phyloP scores from a whole-genome alignment of 1,284 basidiomycete genomes.

The Cryptococcus sp. region DNA sequence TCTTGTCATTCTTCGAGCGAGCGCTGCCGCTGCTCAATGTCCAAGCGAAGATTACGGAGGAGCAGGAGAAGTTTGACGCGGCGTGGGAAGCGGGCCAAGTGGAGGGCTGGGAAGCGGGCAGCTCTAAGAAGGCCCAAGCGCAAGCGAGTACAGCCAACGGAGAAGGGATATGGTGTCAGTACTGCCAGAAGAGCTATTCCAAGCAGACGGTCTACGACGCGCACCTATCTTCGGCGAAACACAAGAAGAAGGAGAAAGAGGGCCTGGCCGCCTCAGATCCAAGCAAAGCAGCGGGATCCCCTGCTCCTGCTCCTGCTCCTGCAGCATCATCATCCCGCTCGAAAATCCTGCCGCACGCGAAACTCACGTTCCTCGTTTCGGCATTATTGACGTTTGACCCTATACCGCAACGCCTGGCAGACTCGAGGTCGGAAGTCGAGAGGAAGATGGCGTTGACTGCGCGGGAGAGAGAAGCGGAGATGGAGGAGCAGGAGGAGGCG shows the following conservation, averaged over 20 bases:
- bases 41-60: constrained; percentile 66
- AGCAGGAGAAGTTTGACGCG: constrained; percentile 69
- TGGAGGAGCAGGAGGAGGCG: constrained; percentile 73
- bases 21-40: constrained; percentile 86
- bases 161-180: constrained; percentile 89
- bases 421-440: constrained; percentile 95
- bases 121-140: constrained; percentile 14
- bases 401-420: constrained; percentile 66
- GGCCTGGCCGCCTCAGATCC: constrained; percentile 50
- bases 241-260: constrained; percentile 72
- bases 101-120: constrained; percentile 70
- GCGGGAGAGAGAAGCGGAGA: constrained; percentile 90
- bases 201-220: constrained; percentile 98
- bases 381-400: constrained; percentile 66
- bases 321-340: constrained; percentile 55
- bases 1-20: constrained; percentile 81
- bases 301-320: constrained; percentile 18
- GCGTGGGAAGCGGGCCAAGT: constrained; percentile 79
- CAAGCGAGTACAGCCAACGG: constrained; percentile 39
- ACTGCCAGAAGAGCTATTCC: constrained; percentile 89
- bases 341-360: constrained; percentile 69
- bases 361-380: constrained; percentile 70
- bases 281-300: constrained; percentile 28
- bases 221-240: constrained; percentile 91
- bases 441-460: constrained; percentile 94